Base-by-base conservation (phyloP, 2,329 filamentous ascomycete species). In the Fusarium sterilihyphosum region DNA sequence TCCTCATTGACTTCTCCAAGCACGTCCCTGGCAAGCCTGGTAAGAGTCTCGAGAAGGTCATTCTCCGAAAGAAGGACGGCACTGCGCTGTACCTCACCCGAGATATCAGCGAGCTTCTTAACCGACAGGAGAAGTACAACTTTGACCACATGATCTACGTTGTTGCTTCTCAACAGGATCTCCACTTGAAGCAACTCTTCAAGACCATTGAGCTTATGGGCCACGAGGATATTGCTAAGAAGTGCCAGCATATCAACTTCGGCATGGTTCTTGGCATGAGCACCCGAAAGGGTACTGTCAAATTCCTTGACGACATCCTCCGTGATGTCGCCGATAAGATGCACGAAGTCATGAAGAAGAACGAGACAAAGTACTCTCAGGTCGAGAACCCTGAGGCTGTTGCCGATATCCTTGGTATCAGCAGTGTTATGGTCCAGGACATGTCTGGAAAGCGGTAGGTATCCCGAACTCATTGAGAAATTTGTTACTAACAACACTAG, bases 291-390 rank as follows among this genome's bases (percentile, higher is more conserved):
- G 92, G 92, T 70, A 94, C 92, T 1, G 93, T 94, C 77, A 93
- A 93, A 83, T 94, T 94, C 85, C 81, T 90, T 46, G 87, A 81
- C 33, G 80, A 81, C 13, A 81, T 81, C 35, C 77, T 81, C n/a
- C 68, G 81, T 22, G 93, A 95, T 77, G 94, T 97, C 13, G 92
- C 91, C 78, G 96, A 98, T 63, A 94, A 95, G 84, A 99, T 99
- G 96, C 96, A 98, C 87, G 94, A 98, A 71, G 94, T 97, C 59
- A 99, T 99, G 96, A 91, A 87, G 83, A 93, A 92, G 86, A 98
- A 98, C 83, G 88, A 93, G 78, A 88, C 89, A 80, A 99, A 99
- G 87, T 99, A 98, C 84, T 85, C 91, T 65, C 95, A 98, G 83
- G 92, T 99, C 26, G 93, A 92, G 79, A 88, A 98, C 82, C 96